A percentile compares a stretch with the other conserved stretches of the same genome.
Evolutionary conservation across 208 protist species (phyloP).

Genomic region (Acanthamoeba sp.): DNA sequence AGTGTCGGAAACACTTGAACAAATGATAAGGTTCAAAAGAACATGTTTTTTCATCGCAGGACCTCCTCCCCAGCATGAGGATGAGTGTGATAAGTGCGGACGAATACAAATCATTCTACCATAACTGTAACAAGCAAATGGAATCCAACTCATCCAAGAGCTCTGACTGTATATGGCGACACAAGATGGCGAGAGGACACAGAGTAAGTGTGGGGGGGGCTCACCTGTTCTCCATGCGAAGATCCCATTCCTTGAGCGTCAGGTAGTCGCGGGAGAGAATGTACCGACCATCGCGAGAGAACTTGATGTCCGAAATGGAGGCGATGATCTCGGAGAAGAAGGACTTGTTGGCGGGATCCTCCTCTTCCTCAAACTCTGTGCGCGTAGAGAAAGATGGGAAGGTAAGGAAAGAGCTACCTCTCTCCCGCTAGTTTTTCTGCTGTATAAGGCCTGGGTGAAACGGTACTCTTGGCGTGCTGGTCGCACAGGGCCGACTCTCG

Average conservation of each 20-base stretch:
- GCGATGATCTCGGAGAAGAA: slow-evolving; percentile 95
- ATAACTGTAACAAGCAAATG: background rate
- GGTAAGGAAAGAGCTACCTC: slow-evolving; percentile 16
- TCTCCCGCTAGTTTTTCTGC: too few species aligned
- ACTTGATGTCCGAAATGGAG: slow-evolving; percentile 93
- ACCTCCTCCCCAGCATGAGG: background rate
- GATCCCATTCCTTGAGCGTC: slow-evolving; percentile 93
- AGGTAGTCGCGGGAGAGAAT: slow-evolving; percentile 93
- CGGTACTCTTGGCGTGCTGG: slow-evolving; percentile 83
- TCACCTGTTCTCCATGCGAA: slow-evolving; percentile 85
- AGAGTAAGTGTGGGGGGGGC: background rate
- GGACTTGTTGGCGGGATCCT: slow-evolving; percentile 88
- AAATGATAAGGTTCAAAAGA: slow-evolving; percentile 77
- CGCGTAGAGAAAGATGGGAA: background rate
- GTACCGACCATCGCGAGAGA: slow-evolving; percentile 90
- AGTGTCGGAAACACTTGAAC: too few species aligned
- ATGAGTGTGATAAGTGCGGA: background rate
- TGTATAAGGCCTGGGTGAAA: too few species aligned
- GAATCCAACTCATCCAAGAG: background rate
- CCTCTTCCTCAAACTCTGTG: slow-evolving; percentile 90
- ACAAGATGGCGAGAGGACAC: background rate
- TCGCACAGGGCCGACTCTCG: slow-evolving; percentile 89
- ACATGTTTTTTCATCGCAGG: background rate
- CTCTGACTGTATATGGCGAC: background rate
- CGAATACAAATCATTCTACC: background rate